These are phyloP conservation scores for Pezicula rhizophila DNA, from an alignment of 2,329 filamentous ascomycete genomes.

Conservation along the genomic window DNA sequence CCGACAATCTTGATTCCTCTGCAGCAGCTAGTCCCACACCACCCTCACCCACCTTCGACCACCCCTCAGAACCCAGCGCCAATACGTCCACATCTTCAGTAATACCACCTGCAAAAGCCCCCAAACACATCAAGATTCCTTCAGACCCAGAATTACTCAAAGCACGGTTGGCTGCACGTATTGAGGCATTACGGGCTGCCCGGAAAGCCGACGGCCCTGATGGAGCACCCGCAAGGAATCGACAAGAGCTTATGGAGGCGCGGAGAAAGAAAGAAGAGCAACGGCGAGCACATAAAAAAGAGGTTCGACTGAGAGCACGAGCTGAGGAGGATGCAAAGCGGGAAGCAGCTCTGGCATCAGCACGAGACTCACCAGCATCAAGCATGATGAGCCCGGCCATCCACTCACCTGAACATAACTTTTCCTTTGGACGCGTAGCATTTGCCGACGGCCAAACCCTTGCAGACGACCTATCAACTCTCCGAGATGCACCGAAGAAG, in stretches of 20 bases:
- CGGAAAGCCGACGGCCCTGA: constrained; percentile 83
- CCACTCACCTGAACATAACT: constrained; percentile 57
- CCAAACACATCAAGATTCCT: constrained; percentile 61
- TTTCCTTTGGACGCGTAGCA: constrained; percentile 85
- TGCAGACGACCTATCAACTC: constrained; percentile 59
- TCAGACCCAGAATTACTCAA: constrained; percentile 70
- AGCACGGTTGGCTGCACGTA: constrained; percentile 72
- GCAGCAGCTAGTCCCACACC: constrained; percentile 42
- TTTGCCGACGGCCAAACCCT: constrained; percentile 81
- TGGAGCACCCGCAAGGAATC: constrained; percentile 74
- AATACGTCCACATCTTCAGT: constrained; percentile 68
- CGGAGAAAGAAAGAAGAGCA: constrained; percentile 82
- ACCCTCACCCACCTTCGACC: constrained; percentile 59
- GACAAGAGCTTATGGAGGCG: constrained; percentile 87
- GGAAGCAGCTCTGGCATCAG: constrained; percentile 53
- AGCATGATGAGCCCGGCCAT: constrained; percentile 51
- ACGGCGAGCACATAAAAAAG: constrained; percentile 83
- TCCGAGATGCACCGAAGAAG: constrained; percentile 64
- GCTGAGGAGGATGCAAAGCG: constrained; percentile 68
- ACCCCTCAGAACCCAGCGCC: constrained; percentile 42
- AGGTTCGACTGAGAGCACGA: constrained; percentile 69
- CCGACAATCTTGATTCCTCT: constrained; percentile 33
- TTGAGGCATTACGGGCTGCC: constrained; percentile 76
- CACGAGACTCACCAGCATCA: constrained; percentile 51
- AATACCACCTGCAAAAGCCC: constrained; percentile 52